Conservation (phyloP, 2,329 filamentous ascomycete species). For the Triangularia setosa region DNA sequence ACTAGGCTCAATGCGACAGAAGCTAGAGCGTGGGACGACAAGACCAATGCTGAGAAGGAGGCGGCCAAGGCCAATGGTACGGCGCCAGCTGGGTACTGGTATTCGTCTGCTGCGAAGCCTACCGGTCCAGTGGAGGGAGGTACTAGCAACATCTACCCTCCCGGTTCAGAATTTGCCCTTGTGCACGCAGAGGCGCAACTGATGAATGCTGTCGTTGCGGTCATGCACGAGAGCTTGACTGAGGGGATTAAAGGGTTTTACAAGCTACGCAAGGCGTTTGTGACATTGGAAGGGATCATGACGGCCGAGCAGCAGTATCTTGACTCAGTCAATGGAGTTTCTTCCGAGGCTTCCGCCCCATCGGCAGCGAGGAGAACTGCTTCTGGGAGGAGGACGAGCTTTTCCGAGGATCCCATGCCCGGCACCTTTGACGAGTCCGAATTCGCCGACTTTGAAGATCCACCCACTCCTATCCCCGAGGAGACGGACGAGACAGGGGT, state of each 20-base stretch:
- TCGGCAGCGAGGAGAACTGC: not conserved
- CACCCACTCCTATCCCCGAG: constrained; percentile 2
- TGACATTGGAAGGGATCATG: constrained; percentile 75
- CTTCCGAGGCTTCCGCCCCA: not conserved
- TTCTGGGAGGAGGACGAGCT: constrained; percentile 10
- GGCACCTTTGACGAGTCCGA: constrained; percentile 37
- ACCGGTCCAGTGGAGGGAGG: constrained; percentile 32
- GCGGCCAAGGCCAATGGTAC: constrained; percentile 30
- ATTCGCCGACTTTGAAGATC: constrained; percentile 28
- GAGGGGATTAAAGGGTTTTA: constrained; percentile 91
- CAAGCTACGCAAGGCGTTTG: constrained; percentile 83
- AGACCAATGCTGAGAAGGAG: constrained; percentile 69
- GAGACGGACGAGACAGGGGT: not conserved
- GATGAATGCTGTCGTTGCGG: constrained; percentile 82
- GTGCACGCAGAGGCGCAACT: constrained; percentile 82
- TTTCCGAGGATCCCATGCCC: constrained; percentile 36
- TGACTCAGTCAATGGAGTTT: constrained; percentile 27
- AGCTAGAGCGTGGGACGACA: constrained; percentile 68
- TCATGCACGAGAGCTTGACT: constrained; percentile 87
- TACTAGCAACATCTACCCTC: constrained; percentile 62
- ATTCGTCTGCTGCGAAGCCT: constrained; percentile 21
- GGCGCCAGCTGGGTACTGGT: constrained; percentile 24
- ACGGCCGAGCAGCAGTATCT: constrained; percentile 63
- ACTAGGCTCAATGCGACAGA: constrained; percentile 72
- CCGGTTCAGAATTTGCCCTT: constrained; percentile 82